phyloP scores from a whole-genome alignment of 129 eudicot genomes.

The Tagetes erecta region DNA sequence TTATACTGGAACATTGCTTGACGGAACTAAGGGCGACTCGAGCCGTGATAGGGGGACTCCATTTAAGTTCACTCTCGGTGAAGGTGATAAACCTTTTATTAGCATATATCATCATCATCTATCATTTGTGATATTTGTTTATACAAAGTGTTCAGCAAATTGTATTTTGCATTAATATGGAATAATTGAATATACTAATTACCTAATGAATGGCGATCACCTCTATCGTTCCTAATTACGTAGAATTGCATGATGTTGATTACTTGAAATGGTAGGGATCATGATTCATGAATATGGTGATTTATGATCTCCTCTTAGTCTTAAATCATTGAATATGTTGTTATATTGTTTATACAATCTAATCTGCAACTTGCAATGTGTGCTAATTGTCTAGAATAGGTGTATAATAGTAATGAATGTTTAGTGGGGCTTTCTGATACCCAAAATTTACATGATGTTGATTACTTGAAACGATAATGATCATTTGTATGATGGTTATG shows the following conservation, averaged over 20 bases:
- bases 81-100: slow-evolving; percentile 44
- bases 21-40: slow-evolving; percentile 87
- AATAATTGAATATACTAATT: background rate
- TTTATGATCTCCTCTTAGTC: background rate
- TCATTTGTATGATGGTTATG: background rate
- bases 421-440: background rate
- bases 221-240: background rate
- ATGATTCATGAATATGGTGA: no score
- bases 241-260: background rate
- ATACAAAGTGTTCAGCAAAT: slow-evolving; percentile 3
- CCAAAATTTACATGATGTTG: background rate
- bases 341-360: background rate
- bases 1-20: slow-evolving; percentile 90
- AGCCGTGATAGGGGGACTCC: slow-evolving; percentile 91
- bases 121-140: background rate
- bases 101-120: background rate
- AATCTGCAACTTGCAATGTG: background rate
- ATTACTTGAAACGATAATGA: background rate
- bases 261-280: no score
- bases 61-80: slow-evolving; percentile 84
- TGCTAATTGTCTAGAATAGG: background rate
- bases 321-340: background rate
- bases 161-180: background rate
- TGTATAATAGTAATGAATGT: background rate
- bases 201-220: background rate